Percentiles rank a stretch among this genome's conserved stretches.
These are phyloP conservation scores for Bretschneidera sinensis DNA, from an alignment of 345 rosid genomes.

Conservation along the genomic window DNA sequence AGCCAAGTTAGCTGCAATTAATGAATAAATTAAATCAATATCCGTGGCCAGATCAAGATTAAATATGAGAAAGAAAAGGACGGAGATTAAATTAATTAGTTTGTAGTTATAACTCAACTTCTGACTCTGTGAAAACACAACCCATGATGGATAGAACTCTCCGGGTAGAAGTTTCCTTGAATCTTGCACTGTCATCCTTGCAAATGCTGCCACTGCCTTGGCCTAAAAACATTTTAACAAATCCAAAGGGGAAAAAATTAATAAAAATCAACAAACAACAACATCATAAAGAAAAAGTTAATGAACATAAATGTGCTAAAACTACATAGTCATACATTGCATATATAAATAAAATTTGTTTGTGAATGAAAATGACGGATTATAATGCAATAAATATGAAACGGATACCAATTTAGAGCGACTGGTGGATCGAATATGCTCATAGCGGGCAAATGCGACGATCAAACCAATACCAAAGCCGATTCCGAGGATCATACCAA, in stretches of 20 bases:
- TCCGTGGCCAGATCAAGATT: conserved; percentile 12
- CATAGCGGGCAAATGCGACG: conserved; percentile 54
- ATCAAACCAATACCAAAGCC: conserved; percentile 51
- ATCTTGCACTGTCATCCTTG: conserved; percentile 85
- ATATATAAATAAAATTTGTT: background rate
- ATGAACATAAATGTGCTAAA: background rate
- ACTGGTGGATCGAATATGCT: conserved; percentile 45
- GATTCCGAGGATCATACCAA: conserved; percentile 49
- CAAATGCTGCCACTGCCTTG: conserved; percentile 65
- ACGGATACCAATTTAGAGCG: conserved; percentile 49
- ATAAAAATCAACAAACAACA: background rate
- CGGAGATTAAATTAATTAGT: background rate
- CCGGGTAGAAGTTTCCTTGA: conserved; percentile 68
- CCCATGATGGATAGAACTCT: conserved; percentile 75
- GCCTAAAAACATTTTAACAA: conserved; percentile 36
- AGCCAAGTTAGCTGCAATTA: conserved; percentile 77
- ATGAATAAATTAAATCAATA: conserved; percentile 10
- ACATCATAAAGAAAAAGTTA: background rate
- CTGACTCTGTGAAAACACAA: conserved; percentile 70
- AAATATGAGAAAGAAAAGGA: background rate
- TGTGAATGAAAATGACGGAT: background rate
- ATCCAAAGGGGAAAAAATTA: background rate
- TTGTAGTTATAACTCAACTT: conserved; percentile 45
- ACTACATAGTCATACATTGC: background rate
- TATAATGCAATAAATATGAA: background rate